A percentile compares a stretch with the other conserved stretches of the same genome.
Evolutionary conservation across 129 eudicot species (phyloP).

Genomic region (Solidago caesia): DNA sequence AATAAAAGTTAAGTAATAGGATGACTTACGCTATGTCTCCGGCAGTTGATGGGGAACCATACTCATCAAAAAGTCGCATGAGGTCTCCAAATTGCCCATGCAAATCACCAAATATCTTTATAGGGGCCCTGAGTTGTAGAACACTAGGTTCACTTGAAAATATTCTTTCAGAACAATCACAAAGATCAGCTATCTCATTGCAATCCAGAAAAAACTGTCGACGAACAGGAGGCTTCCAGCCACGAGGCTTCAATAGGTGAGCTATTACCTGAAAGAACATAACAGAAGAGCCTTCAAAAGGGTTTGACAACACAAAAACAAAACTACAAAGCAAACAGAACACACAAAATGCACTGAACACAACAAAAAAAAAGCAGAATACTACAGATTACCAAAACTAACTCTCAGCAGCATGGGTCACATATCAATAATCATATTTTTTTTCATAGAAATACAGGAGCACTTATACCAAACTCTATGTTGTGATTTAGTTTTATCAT

Average conservation of each 20-base stretch:
- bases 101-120: slow-evolving; percentile 94
- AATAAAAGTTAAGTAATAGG: neutral
- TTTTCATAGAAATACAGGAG: too few species aligned
- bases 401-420: too few species aligned
- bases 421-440: too few species aligned
- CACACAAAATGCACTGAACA: neutral
- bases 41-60: slow-evolving; percentile 97
- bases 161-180: slow-evolving; percentile 90
- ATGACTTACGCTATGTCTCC: slow-evolving; percentile 90
- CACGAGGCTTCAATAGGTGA: slow-evolving; percentile 91
- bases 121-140: slow-evolving; percentile 86
- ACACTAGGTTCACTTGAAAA: slow-evolving; percentile 92
- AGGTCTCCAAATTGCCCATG: slow-evolving; percentile 99
- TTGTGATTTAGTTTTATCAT: too few species aligned
- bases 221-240: slow-evolving; percentile 96
- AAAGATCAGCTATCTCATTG: slow-evolving; percentile 89
- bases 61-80: slow-evolving; percentile 97
- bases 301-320: neutral
- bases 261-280: slow-evolving; percentile 60
- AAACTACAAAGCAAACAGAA: neutral
- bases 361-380: too few species aligned
- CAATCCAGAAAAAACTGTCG: slow-evolving; percentile 93
- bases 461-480: too few species aligned
- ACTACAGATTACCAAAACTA: too few species aligned
- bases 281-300: neutral